A percentile compares a stretch with the other conserved stretches of the same genome.
phyloP scores from a whole-genome alignment of 2,329 filamentous ascomycete species.

The Capronia americana region DNA sequence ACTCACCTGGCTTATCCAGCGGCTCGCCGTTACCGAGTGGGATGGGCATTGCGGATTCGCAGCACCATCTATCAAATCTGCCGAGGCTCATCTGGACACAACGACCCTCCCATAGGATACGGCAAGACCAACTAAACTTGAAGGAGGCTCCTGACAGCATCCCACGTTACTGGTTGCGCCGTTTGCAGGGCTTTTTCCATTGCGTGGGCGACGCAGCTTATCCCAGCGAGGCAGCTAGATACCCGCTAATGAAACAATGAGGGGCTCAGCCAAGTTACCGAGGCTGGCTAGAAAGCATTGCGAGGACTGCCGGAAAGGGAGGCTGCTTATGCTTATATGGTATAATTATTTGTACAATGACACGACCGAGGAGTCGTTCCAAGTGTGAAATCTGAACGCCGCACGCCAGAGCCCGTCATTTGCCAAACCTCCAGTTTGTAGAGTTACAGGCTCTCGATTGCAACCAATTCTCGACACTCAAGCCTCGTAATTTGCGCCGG shows the following conservation, averaged over 20 bases:
- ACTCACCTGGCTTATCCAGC: background rate
- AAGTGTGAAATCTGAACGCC: background rate
- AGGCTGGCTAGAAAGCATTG: background rate
- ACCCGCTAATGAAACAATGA: background rate
- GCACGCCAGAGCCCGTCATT: background rate
- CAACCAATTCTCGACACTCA: background rate
- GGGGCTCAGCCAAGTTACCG: background rate
- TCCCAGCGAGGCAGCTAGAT: background rate
- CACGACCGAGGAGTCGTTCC: background rate
- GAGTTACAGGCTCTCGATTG: background rate
- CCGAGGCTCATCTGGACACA: background rate
- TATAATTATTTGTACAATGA: background rate
- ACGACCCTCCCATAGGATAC: background rate
- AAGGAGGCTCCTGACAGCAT: background rate
- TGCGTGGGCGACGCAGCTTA: background rate
- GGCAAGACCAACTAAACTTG: background rate
- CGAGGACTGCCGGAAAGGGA: background rate
- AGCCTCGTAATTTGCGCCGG: constrained; percentile 16
- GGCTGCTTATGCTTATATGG: background rate
- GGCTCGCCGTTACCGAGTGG: background rate
- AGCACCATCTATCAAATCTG: background rate
- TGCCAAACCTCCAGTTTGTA: background rate
- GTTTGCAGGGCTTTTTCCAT: no score
- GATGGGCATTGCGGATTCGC: background rate
- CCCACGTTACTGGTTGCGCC: no score